Evolutionary conservation across 352 stramenopile genomes (phyloP).

Genomic region (Peronospora belbahrii): DNA sequence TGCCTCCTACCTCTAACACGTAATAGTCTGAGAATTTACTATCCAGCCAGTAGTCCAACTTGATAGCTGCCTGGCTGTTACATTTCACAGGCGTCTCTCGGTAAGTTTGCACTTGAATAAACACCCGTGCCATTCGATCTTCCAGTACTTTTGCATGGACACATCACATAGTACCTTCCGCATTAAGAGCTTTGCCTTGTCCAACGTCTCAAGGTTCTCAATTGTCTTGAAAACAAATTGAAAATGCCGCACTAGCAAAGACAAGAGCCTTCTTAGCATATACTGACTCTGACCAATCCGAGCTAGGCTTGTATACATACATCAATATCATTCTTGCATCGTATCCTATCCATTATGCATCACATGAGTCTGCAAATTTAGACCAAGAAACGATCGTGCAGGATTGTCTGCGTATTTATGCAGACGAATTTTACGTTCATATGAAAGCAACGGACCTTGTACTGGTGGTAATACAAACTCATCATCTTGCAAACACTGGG

Average conservation of each 20-base stretch:
- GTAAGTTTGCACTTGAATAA: constrained; percentile 66
- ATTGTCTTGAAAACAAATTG: constrained; percentile 78
- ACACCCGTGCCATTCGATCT: constrained; percentile 71
- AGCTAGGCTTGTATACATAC: constrained; percentile 82
- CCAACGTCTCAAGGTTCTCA: constrained; percentile 75
- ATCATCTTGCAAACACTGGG: constrained; percentile 51
- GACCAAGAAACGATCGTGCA: constrained; percentile 62
- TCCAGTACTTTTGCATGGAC: constrained; percentile 81
- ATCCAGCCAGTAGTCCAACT: constrained; percentile 83
- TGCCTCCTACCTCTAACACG: constrained; percentile 57
- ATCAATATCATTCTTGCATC: constrained; percentile 69
- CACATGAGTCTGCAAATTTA: constrained; percentile 66
- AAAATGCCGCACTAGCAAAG: constrained; percentile 65
- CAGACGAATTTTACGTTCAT: constrained; percentile 75
- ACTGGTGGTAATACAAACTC: constrained; percentile 39
- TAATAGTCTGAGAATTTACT: constrained; percentile 84
- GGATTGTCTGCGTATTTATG: constrained; percentile 84
- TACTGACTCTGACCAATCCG: constrained; percentile 82
- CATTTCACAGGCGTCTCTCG: constrained; percentile 55
- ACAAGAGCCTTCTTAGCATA: constrained; percentile 78
- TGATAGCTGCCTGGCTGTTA: constrained; percentile 85
- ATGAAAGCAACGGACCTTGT: constrained; percentile 74
- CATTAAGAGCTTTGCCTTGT: constrained; percentile 83
- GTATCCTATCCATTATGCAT: constrained; percentile 73
- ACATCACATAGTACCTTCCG: constrained; percentile 72